Conservation (phyloP, 2,329 filamentous ascomycete genomes). For the Calonectria crousiana region DNA sequence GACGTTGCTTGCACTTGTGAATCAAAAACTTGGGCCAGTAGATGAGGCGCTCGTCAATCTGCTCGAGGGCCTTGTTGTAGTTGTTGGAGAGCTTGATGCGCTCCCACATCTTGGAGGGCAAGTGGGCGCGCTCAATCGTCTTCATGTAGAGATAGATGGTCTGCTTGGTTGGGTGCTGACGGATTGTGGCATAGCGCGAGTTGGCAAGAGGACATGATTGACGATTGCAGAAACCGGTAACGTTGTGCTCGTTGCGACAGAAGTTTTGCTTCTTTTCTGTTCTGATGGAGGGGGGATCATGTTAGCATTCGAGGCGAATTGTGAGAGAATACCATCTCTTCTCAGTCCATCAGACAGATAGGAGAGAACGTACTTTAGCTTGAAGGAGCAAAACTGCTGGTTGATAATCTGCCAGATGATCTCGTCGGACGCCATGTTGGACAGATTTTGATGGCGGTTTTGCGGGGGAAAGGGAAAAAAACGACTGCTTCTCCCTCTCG, state of each 20-base stretch:
- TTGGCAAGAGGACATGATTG: conserved; percentile 94
- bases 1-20: conserved; percentile 96
- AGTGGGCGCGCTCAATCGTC: conserved; percentile 87
- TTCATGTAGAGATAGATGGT: conserved; percentile 97
- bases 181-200: conserved; percentile 91
- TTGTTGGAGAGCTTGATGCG: conserved; percentile 90
- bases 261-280: conserved; percentile 91
- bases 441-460: neutral
- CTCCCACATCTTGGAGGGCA: conserved; percentile 95
- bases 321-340: neutral
- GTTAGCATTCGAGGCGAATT: conserved; percentile 43
- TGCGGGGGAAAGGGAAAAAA: neutral
- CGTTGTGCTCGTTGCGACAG: conserved; percentile 95
- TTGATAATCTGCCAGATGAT: conserved; percentile 98
- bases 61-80: conserved; percentile 88
- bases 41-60: conserved; percentile 86
- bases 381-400: conserved; percentile 95
- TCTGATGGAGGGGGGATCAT: conserved; percentile 53
- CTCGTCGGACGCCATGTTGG: conserved; percentile 88
- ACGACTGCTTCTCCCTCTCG: neutral
- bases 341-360: neutral
- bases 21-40: conserved; percentile 96
- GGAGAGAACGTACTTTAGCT: conserved; percentile 77
- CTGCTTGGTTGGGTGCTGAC: conserved; percentile 83
- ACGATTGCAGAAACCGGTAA: conserved; percentile 84